Base-by-base conservation (phyloP, 2,329 filamentous ascomycete genomes). In the Colletotrichum tofieldiae region DNA sequence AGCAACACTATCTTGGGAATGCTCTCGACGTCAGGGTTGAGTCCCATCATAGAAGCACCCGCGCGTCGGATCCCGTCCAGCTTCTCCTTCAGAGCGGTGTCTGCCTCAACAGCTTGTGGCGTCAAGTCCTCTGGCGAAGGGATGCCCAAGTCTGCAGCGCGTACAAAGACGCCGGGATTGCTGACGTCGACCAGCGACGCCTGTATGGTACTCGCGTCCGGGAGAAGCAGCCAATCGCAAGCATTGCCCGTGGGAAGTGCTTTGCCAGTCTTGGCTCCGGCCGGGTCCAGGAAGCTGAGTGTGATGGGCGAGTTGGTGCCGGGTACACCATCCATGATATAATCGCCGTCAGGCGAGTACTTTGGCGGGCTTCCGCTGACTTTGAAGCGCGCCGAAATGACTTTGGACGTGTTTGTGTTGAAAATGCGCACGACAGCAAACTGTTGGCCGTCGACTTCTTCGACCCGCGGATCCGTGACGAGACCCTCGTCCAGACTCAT, bases 401-500 rank as follows among this genome's bases (percentile, higher is more conserved):
- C 58, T 39, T 67, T 72, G 12, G 68, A 68, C 5, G 79, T 81
- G 61, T 81, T 81, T 3, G 78, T 81, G 47, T 81, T 81, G 71
- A 77, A 78, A 20, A 81, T 76, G 16, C 79, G 73, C 4, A 80
- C 77, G 12, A 43, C 60, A 43, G 70, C 72, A 52, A 60, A 62
- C 23, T 37, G 61, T 16, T 70, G 45, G 29, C 62, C 70, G 20
- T 65, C 58, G 26, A 55, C 54, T 35, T 74, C 60, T 20, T 65
- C 52, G 3, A 71, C 65, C 14, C 23, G 39, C 9, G 54, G 59
- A 16, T 56, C 29, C 0, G 55, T 65, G 63, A 89, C 79, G 1
- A 91, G 73, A 5, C 85, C 82, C 29, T 85, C 79, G 75, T 90
- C 86, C 20, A 89, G 81, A 4, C 88, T 89, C 77, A 87, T 91